Evolutionary conservation across 1,284 basidiomycete species (phyloP).

Genomic region (Prillingera fragicola): DNA sequence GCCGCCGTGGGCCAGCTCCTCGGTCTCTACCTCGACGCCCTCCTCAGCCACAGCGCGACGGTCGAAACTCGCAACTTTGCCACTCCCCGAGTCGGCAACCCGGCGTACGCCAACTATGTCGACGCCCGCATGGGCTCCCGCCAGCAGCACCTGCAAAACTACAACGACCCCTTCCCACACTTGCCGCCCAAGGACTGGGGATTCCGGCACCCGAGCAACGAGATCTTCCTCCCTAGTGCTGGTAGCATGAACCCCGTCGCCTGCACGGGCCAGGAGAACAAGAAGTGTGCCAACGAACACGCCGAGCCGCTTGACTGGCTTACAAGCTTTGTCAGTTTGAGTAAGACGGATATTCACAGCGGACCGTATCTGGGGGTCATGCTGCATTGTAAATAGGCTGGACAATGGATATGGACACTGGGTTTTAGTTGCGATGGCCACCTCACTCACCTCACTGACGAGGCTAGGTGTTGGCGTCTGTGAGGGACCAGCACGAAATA

Average conservation of each 20-base stretch:
- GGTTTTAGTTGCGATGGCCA: no score
- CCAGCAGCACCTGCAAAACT: constrained; percentile 23
- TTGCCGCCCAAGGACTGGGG: constrained; percentile 20
- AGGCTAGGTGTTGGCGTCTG: no score
- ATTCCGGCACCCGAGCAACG: constrained; percentile 18
- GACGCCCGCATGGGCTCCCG: constrained; percentile 16
- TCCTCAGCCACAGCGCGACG: constrained; percentile 1
- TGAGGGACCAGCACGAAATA: no score
- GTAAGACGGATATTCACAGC: constrained; percentile 1
- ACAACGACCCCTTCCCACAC: constrained; percentile 26
- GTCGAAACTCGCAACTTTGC: constrained; percentile 21
- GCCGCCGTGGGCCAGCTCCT: constrained; percentile 18
- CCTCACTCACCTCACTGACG: no score
- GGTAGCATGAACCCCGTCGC: constrained; percentile 5
- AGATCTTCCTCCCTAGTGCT: constrained; percentile 21
- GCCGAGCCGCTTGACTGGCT: no score
- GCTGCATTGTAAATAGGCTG: no score
- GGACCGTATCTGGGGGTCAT: constrained; percentile 8
- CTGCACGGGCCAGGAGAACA: constrained; percentile 29
- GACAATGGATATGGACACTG: no score
- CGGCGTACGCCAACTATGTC: constrained; percentile 25
- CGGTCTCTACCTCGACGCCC: constrained; percentile 17
- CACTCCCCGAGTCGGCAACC: constrained; percentile 23
- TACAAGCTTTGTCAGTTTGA: no score
- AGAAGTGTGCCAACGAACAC: no score